Conservation (phyloP, 441 rosid genomes). For the Biscutella auriculata region DNA sequence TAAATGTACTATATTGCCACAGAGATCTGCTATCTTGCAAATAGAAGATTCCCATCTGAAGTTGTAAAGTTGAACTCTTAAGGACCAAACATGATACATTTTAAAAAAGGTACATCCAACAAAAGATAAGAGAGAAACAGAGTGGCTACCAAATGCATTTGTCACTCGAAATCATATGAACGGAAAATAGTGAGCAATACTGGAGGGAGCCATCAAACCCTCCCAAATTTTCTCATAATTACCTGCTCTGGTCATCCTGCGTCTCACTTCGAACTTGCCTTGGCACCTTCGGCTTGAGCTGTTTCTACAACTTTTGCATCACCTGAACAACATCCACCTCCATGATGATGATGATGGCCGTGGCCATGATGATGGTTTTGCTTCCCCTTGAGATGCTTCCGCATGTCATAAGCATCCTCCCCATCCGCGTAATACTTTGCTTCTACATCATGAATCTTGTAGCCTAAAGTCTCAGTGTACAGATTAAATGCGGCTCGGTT, state of each 20-base stretch:
- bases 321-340: conserved; percentile 76
- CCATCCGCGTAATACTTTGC: conserved; percentile 97
- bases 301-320: conserved; percentile 38
- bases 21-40: conserved; percentile 11
- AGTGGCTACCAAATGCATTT: neutral
- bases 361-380: conserved; percentile 56
- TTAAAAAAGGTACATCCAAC: conserved; percentile 5
- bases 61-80: no score
- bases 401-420: conserved; percentile 95
- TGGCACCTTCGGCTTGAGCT: conserved; percentile 34
- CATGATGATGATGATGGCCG: conserved; percentile 55
- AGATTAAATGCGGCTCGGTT: conserved; percentile 88
- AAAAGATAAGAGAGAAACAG: neutral
- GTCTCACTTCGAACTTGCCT: conserved; percentile 37
- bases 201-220: neutral
- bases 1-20: conserved; percentile 4
- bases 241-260: conserved; percentile 13
- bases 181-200: conserved; percentile 2
- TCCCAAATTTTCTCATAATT: neutral
- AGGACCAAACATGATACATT: conserved; percentile 20
- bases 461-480: conserved; percentile 73
- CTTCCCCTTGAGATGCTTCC: conserved; percentile 83
- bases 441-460: conserved; percentile 83
- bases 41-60: conserved; percentile 7
- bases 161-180: conserved; percentile 13